These are phyloP conservation scores for Xylariaceae sp. DNA, from an alignment of 2,329 filamentous ascomycete species.

Conservation along the genomic window DNA sequence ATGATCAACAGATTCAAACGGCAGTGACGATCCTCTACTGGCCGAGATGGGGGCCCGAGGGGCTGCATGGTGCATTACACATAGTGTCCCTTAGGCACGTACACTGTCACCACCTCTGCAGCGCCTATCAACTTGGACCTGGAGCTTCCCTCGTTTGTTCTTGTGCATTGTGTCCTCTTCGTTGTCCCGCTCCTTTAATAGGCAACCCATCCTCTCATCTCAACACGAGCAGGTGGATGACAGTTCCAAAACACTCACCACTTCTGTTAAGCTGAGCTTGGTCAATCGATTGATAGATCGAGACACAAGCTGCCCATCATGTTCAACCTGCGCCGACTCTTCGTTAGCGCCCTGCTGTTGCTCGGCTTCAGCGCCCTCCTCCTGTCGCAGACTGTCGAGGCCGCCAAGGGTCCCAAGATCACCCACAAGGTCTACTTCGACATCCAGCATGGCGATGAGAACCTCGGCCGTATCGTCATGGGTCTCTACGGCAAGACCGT, in stretches of 20 bases:
- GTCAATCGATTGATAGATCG: neutral
- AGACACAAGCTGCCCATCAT: constrained; percentile 43
- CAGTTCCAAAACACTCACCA: neutral
- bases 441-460: constrained; percentile 68
- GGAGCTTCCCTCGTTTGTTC: neutral
- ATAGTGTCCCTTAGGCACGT: neutral
- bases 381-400: constrained; percentile 65
- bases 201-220: neutral
- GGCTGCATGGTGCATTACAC: neutral
- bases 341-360: constrained; percentile 59
- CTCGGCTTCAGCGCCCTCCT: constrained; percentile 19
- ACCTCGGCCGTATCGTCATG: constrained; percentile 69
- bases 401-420: constrained; percentile 85
- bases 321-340: constrained; percentile 66
- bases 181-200: constrained; percentile 1
- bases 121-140: neutral
- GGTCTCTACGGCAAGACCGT: constrained; percentile 86
- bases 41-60: neutral
- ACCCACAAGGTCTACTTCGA: constrained; percentile 94
- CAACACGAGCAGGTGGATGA: neutral
- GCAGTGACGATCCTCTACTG: neutral
- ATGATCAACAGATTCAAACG: too few species aligned
- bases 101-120: constrained; percentile 13
- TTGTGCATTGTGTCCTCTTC: constrained; percentile 28
- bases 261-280: neutral